Conservation (phyloP, 2,329 filamentous ascomycete genomes). For the Ophiostoma sp. region DNA sequence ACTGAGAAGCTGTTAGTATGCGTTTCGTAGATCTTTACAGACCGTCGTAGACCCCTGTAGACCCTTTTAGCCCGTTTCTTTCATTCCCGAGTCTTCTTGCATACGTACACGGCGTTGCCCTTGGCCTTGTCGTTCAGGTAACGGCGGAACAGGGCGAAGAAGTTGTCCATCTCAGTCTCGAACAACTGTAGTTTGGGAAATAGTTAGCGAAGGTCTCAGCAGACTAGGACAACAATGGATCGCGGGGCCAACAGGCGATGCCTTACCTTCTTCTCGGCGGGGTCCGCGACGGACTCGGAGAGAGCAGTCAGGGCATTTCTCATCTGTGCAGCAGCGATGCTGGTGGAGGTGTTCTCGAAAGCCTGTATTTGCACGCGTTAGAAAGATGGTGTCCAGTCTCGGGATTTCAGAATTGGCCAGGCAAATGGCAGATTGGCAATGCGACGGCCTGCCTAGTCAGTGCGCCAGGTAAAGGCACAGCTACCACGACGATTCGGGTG, state of each 20-base stretch:
- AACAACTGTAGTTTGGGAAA: conserved; percentile 59
- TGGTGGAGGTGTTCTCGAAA: conserved; percentile 98
- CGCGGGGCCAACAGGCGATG: too few relatives aligned
- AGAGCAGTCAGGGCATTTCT: conserved; percentile 93
- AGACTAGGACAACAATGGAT: too few relatives aligned
- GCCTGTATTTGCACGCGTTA: conserved; percentile 56
- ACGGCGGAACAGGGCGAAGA: conserved; percentile 96
- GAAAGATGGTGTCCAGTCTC: conserved; percentile 17
- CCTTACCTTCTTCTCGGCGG: conserved; percentile 71
- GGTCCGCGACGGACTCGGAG: conserved; percentile 80
- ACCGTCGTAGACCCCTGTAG: too few relatives aligned
- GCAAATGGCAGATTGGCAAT: not conserved
- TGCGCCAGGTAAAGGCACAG: not conserved
- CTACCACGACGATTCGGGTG: not conserved
- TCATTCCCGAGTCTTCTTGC: too few relatives aligned
- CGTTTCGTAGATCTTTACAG: too few relatives aligned
- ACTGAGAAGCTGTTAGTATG: conserved; percentile 41
- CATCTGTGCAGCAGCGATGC: conserved; percentile 97
- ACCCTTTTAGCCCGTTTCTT: too few relatives aligned
- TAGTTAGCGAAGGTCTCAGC: not conserved
- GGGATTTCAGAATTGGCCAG: not conserved
- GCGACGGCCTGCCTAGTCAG: not conserved
- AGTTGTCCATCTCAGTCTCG: conserved; percentile 99
- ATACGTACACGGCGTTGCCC: conserved; percentile 73
- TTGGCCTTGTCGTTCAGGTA: conserved; percentile 99